These are phyloP conservation scores for Populus hybrid DNA, from an alignment of 441 rosid species.

Conservation along the genomic window DNA sequence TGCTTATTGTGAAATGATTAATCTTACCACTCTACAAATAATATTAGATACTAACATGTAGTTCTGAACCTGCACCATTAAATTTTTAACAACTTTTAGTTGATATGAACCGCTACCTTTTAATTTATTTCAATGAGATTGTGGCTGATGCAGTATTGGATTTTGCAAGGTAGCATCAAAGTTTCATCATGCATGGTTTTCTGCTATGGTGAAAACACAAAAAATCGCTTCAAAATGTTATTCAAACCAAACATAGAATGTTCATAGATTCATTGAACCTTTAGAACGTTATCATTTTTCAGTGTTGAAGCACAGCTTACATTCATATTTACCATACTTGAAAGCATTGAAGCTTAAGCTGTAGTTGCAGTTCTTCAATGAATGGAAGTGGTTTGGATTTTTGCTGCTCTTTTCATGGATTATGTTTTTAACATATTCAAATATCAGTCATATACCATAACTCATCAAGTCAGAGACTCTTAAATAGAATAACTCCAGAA, in stretches of 20 bases:
- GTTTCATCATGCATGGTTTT: not conserved
- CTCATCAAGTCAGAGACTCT: not conserved
- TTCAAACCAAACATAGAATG: not conserved
- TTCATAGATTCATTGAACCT: not conserved
- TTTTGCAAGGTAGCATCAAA: not conserved
- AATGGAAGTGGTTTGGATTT: not conserved
- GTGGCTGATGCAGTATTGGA: not conserved
- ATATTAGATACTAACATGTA: not conserved
- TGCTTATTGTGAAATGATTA: not conserved
- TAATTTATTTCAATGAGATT: not conserved
- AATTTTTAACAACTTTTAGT: not conserved
- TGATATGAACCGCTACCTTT: not conserved
- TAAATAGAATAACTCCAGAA: not conserved
- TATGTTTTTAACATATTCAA: not conserved
- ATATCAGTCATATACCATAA: not conserved
- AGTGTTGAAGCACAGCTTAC: not conserved
- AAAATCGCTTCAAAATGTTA: not conserved
- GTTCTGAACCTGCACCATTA: not conserved
- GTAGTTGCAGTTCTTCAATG: not conserved
- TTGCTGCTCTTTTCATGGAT: not conserved
- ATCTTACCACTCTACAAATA: not conserved
- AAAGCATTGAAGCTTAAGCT: not conserved
- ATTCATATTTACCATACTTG: not conserved
- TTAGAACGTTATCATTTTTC: not conserved
- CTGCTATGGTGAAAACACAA: not conserved